Evolutionary conservation across 2,329 filamentous ascomycete species (phyloP).

Genomic region (Penicillium glabrum): DNA sequence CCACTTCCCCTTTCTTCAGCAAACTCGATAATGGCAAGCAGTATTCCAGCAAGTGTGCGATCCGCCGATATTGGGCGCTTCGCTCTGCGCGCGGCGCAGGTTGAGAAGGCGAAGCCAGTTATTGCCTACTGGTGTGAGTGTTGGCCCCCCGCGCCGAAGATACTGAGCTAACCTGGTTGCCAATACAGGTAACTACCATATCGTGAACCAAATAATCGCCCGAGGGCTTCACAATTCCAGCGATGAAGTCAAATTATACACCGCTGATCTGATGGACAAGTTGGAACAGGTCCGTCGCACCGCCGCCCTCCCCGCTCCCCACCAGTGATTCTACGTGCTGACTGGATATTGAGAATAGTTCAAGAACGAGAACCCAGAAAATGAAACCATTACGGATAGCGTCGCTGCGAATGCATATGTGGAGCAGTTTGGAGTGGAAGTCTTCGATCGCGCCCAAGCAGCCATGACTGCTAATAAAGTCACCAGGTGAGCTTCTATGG

Average conservation of each 20-base stretch:
- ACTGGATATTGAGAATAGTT: slow-evolving; percentile 46
- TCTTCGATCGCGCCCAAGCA: slow-evolving; percentile 79
- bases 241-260: slow-evolving; percentile 77
- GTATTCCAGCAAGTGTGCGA: slow-evolving; percentile 71
- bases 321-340: not conserved
- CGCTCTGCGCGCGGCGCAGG: slow-evolving; percentile 76
- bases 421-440: slow-evolving; percentile 89
- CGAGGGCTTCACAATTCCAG: slow-evolving; percentile 76
- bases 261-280: slow-evolving; percentile 83
- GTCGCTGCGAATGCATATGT: slow-evolving; percentile 85
- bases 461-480: slow-evolving; percentile 80
- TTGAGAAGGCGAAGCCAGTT: slow-evolving; percentile 81
- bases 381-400: slow-evolving; percentile 85
- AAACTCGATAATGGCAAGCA: slow-evolving; percentile 63
- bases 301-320: not conserved
- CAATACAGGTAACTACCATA: slow-evolving; percentile 76
- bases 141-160: slow-evolving; percentile 6
- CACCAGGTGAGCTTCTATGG: slow-evolving; percentile 59
- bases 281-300: slow-evolving; percentile 66
- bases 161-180: slow-evolving; percentile 13
- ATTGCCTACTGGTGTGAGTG: slow-evolving; percentile 91
- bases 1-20: not conserved
- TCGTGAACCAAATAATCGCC: slow-evolving; percentile 85
- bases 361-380: slow-evolving; percentile 69
- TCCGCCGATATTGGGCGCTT: slow-evolving; percentile 81